Evolutionary conservation across 768 basidiomycete genomes (phyloP).

Genomic region (Amanita muscaria): DNA sequence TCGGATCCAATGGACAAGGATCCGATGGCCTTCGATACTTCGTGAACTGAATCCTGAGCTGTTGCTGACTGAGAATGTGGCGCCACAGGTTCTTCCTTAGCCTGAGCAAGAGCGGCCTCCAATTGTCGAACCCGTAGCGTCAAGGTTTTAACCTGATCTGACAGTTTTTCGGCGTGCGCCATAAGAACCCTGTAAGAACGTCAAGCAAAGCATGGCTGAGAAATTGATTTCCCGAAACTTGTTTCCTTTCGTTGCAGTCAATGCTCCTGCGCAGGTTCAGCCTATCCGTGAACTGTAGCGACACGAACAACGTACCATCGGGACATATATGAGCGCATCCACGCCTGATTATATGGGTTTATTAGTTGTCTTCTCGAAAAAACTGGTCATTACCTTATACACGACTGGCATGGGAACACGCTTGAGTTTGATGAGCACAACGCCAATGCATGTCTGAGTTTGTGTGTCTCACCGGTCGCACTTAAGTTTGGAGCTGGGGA

Average conservation of each 20-base stretch:
- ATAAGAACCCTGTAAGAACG: conserved; percentile 34
- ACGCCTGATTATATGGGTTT: conserved; percentile 21
- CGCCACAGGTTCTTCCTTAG: conserved; percentile 10
- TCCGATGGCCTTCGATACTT: conserved; percentile 33
- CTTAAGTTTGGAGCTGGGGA: conserved; percentile 42
- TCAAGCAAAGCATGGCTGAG: not conserved
- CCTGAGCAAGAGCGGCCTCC: conserved; percentile 30
- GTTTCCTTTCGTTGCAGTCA: conserved; percentile 49
- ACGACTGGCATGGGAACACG: conserved; percentile 46
- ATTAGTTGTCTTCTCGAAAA: not conserved
- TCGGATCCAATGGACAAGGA: conserved; percentile 40
- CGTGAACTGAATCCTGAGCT: conserved; percentile 16
- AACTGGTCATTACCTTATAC: conserved; percentile 25
- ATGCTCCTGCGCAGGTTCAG: conserved; percentile 25
- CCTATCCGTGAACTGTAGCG: not conserved
- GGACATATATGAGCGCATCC: conserved; percentile 47
- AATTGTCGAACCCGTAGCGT: conserved; percentile 35
- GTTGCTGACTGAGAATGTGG: conserved; percentile 10
- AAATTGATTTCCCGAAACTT: conserved; percentile 26
- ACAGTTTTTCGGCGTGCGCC: conserved; percentile 38
- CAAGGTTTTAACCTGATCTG: conserved; percentile 38
- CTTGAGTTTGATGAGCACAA: conserved; percentile 18
- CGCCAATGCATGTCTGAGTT: not conserved
- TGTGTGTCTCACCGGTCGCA: conserved; percentile 34
- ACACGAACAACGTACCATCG: conserved; percentile 24